Base-by-base conservation (phyloP, 371 early-diverging fungal genomes). In the Zancudomyces culisetae region DNA sequence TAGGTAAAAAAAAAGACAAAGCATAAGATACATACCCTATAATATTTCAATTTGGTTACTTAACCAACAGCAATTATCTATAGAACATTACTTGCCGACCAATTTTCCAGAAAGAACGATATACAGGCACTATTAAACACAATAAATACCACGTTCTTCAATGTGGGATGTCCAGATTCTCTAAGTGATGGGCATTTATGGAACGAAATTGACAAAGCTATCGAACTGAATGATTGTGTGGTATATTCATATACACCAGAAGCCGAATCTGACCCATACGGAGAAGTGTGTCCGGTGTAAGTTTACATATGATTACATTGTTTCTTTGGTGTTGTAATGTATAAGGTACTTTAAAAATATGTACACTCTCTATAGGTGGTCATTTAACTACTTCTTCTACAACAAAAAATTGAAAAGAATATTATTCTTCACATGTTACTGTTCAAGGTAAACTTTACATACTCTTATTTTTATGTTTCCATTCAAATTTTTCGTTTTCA, bases 341-440 rank as follows among this genome's bases (percentile, higher is more conserved):
- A 21, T 41, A n/a, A 15, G 41, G 19, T 51, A 27, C n/a, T 15
- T 21, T 22, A 42, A 39, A 46, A 26, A 28, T 47, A 22, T 28
- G 22, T 29, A 26, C n/a, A 39, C 15, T 18, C 20, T 12, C 42
- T 51, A 21, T 54, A 85, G 85, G 30, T 88, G 90, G 92, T 85
- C 86, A 26, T 82, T 90, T 68, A 87, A 91, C 70, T 87, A 85
- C 70, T 90, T 94, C 56, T 91, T 94, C 70, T 83, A 79, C 56
- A 92, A 94, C 68, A 77, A 82, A 51, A 79, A 81, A 55, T 68
- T 86, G 55, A 90, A 89, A 64, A 72, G 90, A 50, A 81, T 94
- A 53, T 72, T 92, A 4, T 90, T 85, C 60, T 87, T 94, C 61
- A 81, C 87, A 0, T 78, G 78, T 28, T 78, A 84, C 39, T 83